These are phyloP conservation scores for Jatropha podagrica DNA, from an alignment of 441 rosid species.

Conservation along the genomic window DNA sequence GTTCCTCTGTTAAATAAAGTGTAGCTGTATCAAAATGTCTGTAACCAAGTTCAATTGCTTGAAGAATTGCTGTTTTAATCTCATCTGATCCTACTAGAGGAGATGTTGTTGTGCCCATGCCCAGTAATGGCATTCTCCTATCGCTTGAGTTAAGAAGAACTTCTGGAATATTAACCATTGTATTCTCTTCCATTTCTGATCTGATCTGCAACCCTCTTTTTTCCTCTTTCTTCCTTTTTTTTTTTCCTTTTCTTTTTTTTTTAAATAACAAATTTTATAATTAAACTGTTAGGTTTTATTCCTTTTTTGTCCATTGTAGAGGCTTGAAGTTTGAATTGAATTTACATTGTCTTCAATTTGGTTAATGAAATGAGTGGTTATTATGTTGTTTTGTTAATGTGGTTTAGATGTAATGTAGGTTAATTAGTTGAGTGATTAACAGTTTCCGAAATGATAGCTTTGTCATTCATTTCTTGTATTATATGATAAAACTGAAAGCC, in stretches of 20 bases:
- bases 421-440: conserved; percentile 3
- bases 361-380: not conserved
- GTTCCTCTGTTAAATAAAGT: conserved; percentile 47
- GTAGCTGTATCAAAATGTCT: conserved; percentile 62
- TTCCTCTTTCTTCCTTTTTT: not conserved
- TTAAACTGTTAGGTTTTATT: not conserved
- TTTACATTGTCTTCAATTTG: not conserved
- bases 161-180: conserved; percentile 26
- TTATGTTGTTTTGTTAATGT: conserved; percentile 1
- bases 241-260: not conserved
- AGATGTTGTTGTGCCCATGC: conserved; percentile 44
- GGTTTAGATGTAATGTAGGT: conserved; percentile 14
- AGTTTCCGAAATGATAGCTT: conserved; percentile 6
- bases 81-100: conserved; percentile 34
- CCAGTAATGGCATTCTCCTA: conserved; percentile 41
- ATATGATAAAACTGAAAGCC: not conserved
- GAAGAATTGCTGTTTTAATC: conserved; percentile 38
- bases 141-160: conserved; percentile 25
- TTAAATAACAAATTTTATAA: not conserved
- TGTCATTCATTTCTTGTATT: conserved; percentile 10
- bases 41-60: conserved; percentile 56
- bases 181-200: conserved; percentile 17
- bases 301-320: not conserved
- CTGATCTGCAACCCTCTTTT: not conserved
- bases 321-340: not conserved